Percentiles rank a stretch among this genome's conserved stretches.
Conservation (phyloP, 441 rosid genomes). For the Geranium incanum region DNA sequence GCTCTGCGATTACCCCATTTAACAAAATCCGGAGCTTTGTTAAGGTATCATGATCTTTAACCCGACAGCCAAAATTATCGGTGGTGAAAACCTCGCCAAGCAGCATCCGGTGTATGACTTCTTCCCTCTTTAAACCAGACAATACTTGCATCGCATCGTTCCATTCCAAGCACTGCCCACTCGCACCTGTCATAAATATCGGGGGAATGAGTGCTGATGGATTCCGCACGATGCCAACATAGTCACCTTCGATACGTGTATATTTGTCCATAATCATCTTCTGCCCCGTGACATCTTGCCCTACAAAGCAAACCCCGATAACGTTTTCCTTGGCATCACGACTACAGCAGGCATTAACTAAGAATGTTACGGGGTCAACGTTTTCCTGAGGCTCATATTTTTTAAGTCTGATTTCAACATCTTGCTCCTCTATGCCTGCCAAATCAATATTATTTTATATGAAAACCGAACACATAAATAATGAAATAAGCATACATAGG, state of each 20-base stretch:
- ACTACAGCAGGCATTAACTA: constrained; percentile 72
- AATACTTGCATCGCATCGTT: constrained; percentile 72
- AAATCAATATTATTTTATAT: constrained; percentile 12
- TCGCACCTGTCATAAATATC: constrained; percentile 57
- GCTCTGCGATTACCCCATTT: constrained; percentile 48
- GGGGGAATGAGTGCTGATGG: constrained; percentile 78
- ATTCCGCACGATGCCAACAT: constrained; percentile 54
- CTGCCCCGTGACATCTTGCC: constrained; percentile 70
- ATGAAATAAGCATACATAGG: not conserved
- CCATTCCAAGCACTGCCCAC: constrained; percentile 75
- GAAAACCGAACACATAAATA: constrained; percentile 7
- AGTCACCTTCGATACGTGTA: constrained; percentile 60
- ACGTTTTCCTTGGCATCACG: constrained; percentile 47
- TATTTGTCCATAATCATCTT: constrained; percentile 48
- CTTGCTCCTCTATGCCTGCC: constrained; percentile 67
- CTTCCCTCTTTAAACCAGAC: constrained; percentile 71
- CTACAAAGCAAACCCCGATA: constrained; percentile 71
- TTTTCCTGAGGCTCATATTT: constrained; percentile 40
- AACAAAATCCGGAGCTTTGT: constrained; percentile 54
- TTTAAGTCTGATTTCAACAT: constrained; percentile 57
- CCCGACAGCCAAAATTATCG: constrained; percentile 47
- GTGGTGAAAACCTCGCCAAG: constrained; percentile 70
- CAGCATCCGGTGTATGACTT: constrained; percentile 47
- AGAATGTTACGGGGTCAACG: constrained; percentile 43
- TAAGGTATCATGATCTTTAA: constrained; percentile 62